Evolutionary conservation across 176 grass and related monocot species (phyloP), one percentile per base, ranked within the genome.

Genomic region (Aegilops bicornis): DNA sequence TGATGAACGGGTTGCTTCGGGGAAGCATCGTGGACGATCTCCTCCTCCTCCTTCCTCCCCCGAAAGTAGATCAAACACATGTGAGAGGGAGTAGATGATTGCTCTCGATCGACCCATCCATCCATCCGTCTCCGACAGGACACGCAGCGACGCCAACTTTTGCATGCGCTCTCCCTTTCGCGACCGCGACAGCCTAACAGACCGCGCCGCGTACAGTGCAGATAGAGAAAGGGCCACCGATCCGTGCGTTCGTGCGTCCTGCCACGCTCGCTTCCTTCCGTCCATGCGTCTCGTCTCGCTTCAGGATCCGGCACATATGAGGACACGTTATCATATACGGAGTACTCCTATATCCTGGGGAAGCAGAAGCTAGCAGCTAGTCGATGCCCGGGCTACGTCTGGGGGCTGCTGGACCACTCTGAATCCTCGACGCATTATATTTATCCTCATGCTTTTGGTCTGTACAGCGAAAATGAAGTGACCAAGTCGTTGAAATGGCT

Each of bases 171-270:
- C 62, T 10, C 88, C 77, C 77, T 89, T 81, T 76, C 45, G 58
- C 83, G 88, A 81, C 31, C 47, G 77, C 47, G 69, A 89, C 88
- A 89, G 78, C 83, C 47, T 89, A 81, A 77, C 83, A 85, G 59
- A 9, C 61, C 0, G 5, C 15, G 25, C 31, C 6, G 37, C 36
- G 22, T 5, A 50, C 73, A 6, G 17, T 19, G 50, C 5, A 54
- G 50, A 30, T 33, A 22, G 15, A 35, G 9, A 58, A 75, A 76
- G 3, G 48, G 14, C 6, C 58, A 42, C 22, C 35, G 19, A 71
- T 71, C 32, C 30, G 8, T 27, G 4, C 10, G 25, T n/a, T 2
- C 50, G 27, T 31, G 7, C 19, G 3, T 74, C 72, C 40, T 17
- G 71, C 71, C 71, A 74, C 6, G 71, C 39, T 74, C 40, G 12